A percentile compares a stretch with the other conserved stretches of the same genome.
These are phyloP conservation scores for Scytalidium sp. DNA, from an alignment of 2,329 filamentous ascomycete genomes.

Conservation along the genomic window DNA sequence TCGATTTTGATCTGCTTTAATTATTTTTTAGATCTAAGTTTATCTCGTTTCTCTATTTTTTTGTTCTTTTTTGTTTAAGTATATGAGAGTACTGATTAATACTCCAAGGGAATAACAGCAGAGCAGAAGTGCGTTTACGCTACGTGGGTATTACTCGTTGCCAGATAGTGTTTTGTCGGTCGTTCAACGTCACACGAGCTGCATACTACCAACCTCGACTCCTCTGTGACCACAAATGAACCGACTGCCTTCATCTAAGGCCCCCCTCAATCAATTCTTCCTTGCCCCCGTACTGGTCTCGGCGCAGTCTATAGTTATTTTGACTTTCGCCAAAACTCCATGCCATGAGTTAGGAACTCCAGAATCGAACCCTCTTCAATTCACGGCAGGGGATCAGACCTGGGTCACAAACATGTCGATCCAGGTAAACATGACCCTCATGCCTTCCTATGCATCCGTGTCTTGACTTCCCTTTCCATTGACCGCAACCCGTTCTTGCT, in stretches of 20 bases:
- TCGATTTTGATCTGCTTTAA: neutral
- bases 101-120: neutral
- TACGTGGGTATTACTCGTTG: neutral
- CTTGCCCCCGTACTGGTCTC: neutral
- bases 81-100: neutral
- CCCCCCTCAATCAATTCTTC: neutral
- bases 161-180: neutral
- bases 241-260: neutral
- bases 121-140: neutral
- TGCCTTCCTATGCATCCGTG: neutral
- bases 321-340: neutral
- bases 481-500: constrained; percentile 11
- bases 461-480: neutral
- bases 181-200: neutral
- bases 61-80: neutral
- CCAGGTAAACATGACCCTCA: neutral
- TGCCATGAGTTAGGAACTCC: no score
- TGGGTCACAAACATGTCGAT: neutral
- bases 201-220: neutral
- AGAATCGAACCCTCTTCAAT: neutral
- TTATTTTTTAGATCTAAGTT: neutral
- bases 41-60: neutral
- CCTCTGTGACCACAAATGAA: neutral
- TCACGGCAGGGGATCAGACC: neutral
- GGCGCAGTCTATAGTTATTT: neutral